Conservation (phyloP, 495 filamentous ascomycete species). For the Penicilliopsis zonata region DNA sequence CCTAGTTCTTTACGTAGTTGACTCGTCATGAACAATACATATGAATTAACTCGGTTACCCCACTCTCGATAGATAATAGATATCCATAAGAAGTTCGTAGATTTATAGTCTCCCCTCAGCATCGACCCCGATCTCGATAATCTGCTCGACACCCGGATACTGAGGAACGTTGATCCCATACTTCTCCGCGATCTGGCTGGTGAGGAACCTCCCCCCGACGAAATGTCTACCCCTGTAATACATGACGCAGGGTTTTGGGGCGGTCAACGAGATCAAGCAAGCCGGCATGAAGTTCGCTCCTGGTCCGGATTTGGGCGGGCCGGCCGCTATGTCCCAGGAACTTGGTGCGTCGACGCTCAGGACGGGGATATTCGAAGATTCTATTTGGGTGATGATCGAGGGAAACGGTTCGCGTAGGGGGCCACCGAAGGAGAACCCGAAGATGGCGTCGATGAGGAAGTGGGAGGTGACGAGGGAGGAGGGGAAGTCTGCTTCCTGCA, state of each 20-base stretch:
- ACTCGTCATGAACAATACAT: too few species aligned
- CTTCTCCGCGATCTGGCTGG: slow-evolving; percentile 66
- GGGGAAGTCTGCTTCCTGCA: slow-evolving; percentile 68
- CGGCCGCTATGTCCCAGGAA: slow-evolving; percentile 83
- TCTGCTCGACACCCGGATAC: slow-evolving; percentile 83
- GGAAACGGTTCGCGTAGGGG: slow-evolving; percentile 85
- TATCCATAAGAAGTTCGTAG: too few species aligned
- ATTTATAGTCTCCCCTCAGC: slow-evolving; percentile 45
- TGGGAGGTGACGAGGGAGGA: slow-evolving; percentile 51
- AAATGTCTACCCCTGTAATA: slow-evolving; percentile 80
- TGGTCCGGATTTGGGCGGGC: slow-evolving; percentile 66
- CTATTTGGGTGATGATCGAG: slow-evolving; percentile 63
- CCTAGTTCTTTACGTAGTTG: too few species aligned
- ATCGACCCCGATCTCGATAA: slow-evolving; percentile 60
- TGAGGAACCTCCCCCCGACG: slow-evolving; percentile 80
- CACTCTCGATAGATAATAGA: too few species aligned
- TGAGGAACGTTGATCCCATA: slow-evolving; percentile 73
- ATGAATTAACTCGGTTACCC: too few species aligned
- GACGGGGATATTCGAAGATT: slow-evolving; percentile 59
- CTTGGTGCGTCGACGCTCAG: slow-evolving; percentile 86
- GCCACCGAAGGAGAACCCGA: slow-evolving; percentile 93
- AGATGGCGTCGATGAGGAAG: slow-evolving; percentile 87
- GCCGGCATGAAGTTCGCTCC: slow-evolving; percentile 69
- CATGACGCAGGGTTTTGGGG: slow-evolving; percentile 85
- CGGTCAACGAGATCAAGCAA: slow-evolving; percentile 77